phyloP scores from a whole-genome alignment of 805 yeast species.

The Nakazawaea pomicola region DNA sequence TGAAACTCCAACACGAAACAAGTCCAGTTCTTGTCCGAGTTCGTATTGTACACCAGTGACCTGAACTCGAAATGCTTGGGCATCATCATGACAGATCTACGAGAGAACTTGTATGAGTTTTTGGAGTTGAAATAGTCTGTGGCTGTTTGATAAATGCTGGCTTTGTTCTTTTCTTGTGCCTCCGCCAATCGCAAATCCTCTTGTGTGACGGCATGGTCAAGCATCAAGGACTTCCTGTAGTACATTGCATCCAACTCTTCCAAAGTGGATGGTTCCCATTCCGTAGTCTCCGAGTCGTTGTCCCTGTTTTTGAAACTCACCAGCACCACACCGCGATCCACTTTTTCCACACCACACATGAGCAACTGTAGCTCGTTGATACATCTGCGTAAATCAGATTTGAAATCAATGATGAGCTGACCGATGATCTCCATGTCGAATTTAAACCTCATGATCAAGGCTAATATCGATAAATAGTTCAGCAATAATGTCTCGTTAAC shows the following conservation, averaged over 20 bases:
- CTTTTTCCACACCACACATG: not conserved
- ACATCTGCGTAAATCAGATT: slow-evolving; percentile 9
- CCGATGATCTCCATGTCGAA: not conserved
- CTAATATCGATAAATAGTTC: slow-evolving; percentile 3
- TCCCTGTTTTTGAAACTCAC: no score
- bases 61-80: slow-evolving; percentile 1
- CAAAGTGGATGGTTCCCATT: not conserved
- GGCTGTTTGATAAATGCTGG: not conserved
- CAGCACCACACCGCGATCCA: not conserved
- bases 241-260: not conserved
- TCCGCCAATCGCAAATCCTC: no score
- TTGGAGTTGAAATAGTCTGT: slow-evolving; percentile 3
- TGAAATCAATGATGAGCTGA: not conserved
- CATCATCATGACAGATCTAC: not conserved
- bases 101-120: slow-evolving; percentile 6
- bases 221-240: not conserved
- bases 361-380: slow-evolving; percentile 11
- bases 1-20: slow-evolving; percentile 4
- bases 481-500: not conserved
- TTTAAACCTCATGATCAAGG: slow-evolving; percentile 1
- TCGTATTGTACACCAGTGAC: not conserved
- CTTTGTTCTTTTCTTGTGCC: no score
- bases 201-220: no score
- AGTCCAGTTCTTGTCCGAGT: not conserved
- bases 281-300: not conserved